Conservation (phyloP, 108 stramenopile species). For the Phaeodactylum tricornutum region DNA sequence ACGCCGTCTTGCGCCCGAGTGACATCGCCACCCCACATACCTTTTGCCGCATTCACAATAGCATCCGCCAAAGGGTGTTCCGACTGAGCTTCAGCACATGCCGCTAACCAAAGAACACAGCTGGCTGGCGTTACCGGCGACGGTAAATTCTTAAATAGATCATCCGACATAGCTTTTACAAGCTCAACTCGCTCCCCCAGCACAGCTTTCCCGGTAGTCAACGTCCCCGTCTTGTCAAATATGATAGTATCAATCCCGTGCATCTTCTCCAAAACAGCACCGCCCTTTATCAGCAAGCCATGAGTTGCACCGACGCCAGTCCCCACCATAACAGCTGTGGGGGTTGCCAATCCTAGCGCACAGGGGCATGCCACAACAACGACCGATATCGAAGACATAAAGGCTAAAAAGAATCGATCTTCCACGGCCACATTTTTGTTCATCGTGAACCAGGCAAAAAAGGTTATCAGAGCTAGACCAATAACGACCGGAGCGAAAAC, state of each 20-base stretch:
- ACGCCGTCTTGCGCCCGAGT: constrained; percentile 23
- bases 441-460: constrained; percentile 53
- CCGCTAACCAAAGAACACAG: constrained; percentile 47
- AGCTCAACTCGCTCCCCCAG: constrained; percentile 40
- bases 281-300: constrained; percentile 93
- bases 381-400: constrained; percentile 69
- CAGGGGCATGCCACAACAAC: constrained; percentile 97
- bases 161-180: constrained; percentile 9
- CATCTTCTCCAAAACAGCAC: constrained; percentile 74
- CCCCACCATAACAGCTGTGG: constrained; percentile 95
- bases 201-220: constrained; percentile 70
- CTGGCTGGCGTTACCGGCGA: not conserved
- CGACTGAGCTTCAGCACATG: constrained; percentile 55
- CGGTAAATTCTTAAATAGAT: constrained; percentile 23
- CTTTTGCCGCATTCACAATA: constrained; percentile 53
- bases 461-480: constrained; percentile 53
- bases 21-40: constrained; percentile 34
- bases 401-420: constrained; percentile 43
- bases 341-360: constrained; percentile 95
- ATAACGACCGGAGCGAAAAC: constrained; percentile 86
- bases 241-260: constrained; percentile 67
- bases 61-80: constrained; percentile 69
- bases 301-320: constrained; percentile 86
- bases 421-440: constrained; percentile 16
- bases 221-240: constrained; percentile 94